Conservation (phyloP, 225 moss, liverwort and hornwort species). For the Bryum argenteum region DNA sequence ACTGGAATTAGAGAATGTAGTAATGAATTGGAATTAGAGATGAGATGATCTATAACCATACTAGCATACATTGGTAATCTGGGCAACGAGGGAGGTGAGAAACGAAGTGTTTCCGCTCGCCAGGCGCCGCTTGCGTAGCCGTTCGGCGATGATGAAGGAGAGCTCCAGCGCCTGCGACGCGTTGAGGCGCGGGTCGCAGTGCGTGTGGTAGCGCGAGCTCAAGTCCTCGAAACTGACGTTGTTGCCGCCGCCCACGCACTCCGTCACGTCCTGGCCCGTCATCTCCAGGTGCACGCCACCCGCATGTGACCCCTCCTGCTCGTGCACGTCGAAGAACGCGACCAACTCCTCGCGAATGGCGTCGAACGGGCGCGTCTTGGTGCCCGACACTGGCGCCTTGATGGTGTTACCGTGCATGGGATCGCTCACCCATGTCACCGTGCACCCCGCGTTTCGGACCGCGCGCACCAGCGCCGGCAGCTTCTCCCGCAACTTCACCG, state of each 20-base stretch:
- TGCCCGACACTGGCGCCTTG: slow-evolving; percentile 70
- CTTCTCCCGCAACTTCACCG: slow-evolving; percentile 40
- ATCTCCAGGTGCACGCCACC: slow-evolving; percentile 86
- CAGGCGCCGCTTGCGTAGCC: slow-evolving; percentile 66
- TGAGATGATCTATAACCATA: too few relatives aligned
- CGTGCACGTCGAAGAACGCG: slow-evolving; percentile 86
- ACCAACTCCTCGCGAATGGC: slow-evolving; percentile 74
- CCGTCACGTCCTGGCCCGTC: slow-evolving; percentile 89
- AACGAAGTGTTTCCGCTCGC: slow-evolving; percentile 12
- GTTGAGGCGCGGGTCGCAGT: slow-evolving; percentile 82
- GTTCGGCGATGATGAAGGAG: slow-evolving; percentile 81
- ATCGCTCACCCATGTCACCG: slow-evolving; percentile 90
- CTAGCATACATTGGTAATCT: slow-evolving; percentile 33
- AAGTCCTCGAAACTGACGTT: slow-evolving; percentile 72
- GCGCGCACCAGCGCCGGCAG: slow-evolving; percentile 57
- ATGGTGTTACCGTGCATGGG: slow-evolving; percentile 93
- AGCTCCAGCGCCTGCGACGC: slow-evolving; percentile 85
- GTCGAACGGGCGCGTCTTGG: slow-evolving; percentile 90
- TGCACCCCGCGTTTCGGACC: slow-evolving; percentile 58
- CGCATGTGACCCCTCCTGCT: slow-evolving; percentile 71
- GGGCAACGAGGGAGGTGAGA: slow-evolving; percentile 20
- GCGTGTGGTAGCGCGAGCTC: slow-evolving; percentile 87
- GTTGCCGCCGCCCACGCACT: slow-evolving; percentile 75
- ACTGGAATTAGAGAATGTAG: too few relatives aligned
- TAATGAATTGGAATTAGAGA: background rate